Base-by-base conservation (phyloP, 495 filamentous ascomycete species). In the Immersiella caudata region DNA sequence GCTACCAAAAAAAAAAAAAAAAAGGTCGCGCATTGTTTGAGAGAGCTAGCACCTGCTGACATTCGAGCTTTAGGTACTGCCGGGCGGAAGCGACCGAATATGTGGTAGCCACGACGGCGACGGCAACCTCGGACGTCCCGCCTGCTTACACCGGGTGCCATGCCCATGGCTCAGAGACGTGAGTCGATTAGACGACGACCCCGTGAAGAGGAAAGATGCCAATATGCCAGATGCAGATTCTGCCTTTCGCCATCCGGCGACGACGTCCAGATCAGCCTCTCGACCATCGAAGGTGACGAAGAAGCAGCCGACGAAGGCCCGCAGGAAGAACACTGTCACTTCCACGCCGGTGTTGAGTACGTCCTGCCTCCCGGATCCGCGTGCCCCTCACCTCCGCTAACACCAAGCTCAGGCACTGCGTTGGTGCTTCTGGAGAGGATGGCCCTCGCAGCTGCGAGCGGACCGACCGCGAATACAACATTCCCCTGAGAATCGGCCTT, bases 401-500 rank as follows among this genome's bases (percentile, higher is more conserved):
- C 70, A 50, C 2, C 54, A 2, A 67, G 55, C n/a, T 50, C 66
- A 68, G 69, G 78, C 84, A 77, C 68, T 87, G 85, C 62, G 50
- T 54, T 18, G 50, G 50, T 24, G 50, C 50, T 18, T 54, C 50
- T 20, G 50, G 16, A 54, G 50, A 54, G n/a, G 50, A 54, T 6
- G n/a, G 50, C 5, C 50, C 50, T 7, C 50, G 50, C 6, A 54
- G 18, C 50, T 54, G 50, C 16, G 50, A 54, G 50, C 16, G 50
- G n/a, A 24, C 4, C 4, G 50, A 54, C 16, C 50, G 50, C 16
- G 50, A 54, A n/a, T 54, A 90, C 68, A 84, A 89, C 60, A 73
- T 86, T 2, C 80, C 79, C 3, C 76, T 89, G 9, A 79, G 87
- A 12, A 84, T 89, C 54, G 86, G 85, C 2, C 80, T 86, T 6